These are phyloP conservation scores for Trichophyton schoenleinii DNA, from an alignment of 2,329 filamentous ascomycete species.

Conservation along the genomic window DNA sequence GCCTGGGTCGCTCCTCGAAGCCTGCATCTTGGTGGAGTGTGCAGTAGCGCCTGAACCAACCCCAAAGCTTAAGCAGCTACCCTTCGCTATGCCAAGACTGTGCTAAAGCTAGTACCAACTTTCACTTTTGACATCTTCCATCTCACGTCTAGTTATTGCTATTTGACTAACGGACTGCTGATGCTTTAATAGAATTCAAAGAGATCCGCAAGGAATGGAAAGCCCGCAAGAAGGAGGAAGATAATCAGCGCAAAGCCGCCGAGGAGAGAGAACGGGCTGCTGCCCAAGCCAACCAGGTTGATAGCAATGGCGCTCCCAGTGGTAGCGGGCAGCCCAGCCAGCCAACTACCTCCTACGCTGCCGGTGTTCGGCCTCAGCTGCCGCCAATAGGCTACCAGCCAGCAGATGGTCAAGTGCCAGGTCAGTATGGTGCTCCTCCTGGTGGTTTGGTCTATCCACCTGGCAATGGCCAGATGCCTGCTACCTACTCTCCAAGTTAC, in stretches of 20 bases:
- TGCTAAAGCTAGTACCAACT: conserved; percentile 12
- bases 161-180: conserved; percentile 11
- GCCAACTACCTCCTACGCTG: conserved; percentile 33
- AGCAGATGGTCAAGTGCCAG: conserved; percentile 41
- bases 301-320: conserved; percentile 34
- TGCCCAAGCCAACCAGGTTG: conserved; percentile 39
- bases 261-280: conserved; percentile 66
- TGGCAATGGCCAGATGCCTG: conserved; percentile 35
- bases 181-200: conserved; percentile 68
- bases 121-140: neutral
- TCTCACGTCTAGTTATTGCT: neutral
- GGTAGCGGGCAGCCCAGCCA: conserved; percentile 21
- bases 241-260: conserved; percentile 74
- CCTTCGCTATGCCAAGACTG: conserved; percentile 15
- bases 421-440: conserved; percentile 52
- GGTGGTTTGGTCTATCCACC: conserved; percentile 38
- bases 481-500: conserved; percentile 34
- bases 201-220: conserved; percentile 99
- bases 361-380: conserved; percentile 49
- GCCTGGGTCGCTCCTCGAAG: conserved; percentile 32
- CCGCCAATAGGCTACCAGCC: conserved; percentile 65
- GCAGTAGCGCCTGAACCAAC: conserved; percentile 41
- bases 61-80: conserved; percentile 34
- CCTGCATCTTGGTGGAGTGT: conserved; percentile 31
- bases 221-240: conserved; percentile 97